Base-by-base conservation (phyloP, 495 filamentous ascomycete species). In the Aspergillus leporis region DNA sequence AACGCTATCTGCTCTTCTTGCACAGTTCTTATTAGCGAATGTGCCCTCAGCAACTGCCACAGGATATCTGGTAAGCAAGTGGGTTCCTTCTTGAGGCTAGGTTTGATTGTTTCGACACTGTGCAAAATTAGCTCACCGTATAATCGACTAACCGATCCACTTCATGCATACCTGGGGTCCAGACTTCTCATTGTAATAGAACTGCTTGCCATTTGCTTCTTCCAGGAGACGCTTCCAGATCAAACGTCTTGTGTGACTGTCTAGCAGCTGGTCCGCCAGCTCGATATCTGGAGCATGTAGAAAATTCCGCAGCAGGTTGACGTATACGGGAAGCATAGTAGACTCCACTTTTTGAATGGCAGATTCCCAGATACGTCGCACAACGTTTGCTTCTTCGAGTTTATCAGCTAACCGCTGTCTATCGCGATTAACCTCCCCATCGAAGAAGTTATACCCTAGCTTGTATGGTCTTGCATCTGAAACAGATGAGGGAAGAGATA, bases 351-450 rank as follows among this genome's bases (percentile, higher is more conserved):
- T 49, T 8, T 23, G 23, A 18, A 70, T 59, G 13, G 63, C 63
- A 5, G 50, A 41, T 22, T 55, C 66, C 68, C 64, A 69, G 21
- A 71, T 68, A 19, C 51, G 22, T 18, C 61, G 49, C 14, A 69
- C 38, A 10, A 53, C 38, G 23, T 60, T 16, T 13, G 63, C 68
- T 55, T 66, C 53, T 57, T 61, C 49, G 16, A 12, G 28, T 2
- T 32, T 21, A 53, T 59, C 40, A 6, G 50, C 18, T 45, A 68
- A 14, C 14, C 51, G 32, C 16, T 68, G 41, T 28, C 68, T 48
- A 51, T 70, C 66, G 4, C 68, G 58, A 53, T 68, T 68, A 4
- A 68, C 56, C 7, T 51, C 25, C 2, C 66, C 63, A 34, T 51
- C 30, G 12, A 36, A 21, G 19, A 66, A 61, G 32, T 70, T 63